Base-by-base conservation (phyloP, 1,284 basidiomycete species). In the Porodaedalea pini region DNA sequence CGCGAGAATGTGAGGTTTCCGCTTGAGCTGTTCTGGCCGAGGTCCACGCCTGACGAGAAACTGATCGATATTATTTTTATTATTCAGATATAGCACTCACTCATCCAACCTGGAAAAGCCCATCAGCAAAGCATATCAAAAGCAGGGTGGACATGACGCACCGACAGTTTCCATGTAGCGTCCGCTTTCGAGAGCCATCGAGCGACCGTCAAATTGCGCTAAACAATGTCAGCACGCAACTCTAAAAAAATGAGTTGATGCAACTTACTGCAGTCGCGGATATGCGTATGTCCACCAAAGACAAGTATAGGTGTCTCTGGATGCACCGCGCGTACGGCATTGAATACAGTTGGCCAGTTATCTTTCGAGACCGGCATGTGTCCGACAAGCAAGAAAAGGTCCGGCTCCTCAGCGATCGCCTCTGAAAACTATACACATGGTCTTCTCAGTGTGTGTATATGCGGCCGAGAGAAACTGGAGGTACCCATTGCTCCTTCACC, bases 91-190 rank as follows among this genome's bases (percentile, higher is more conserved):
- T 19, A 44, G 21, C 8, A 69, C 73, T 54, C 63, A 80, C 81
- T 79, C 70, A 83, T 67, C 78, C 80, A 83, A 11, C 79, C 77
- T 78, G 32, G 8, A 44, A 51, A 47, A 4, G 21, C 25, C 40
- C 34, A 11, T 32, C 21, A 19, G 23, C 11, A 34, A 34, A 44
- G 57, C 51, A 50, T 19, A 34, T 17, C 2, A 1, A 34, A 60
- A 56, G 4, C 4, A 40, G 5, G 21, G 2, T 11, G 36, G 19
- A 37, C 15, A 23, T 2, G 13, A 64, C 75, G 63, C 68, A 75
- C 89, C 90, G 57, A 94, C 76, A 4, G 92, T 93, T 72, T 94
- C 92, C 84, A 94, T 88, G 69, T 92, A 94, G 23, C 89, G 77
- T 45, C 92, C 92, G 54, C 88, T 90, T 64, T 91, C 88, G 36